A percentile compares a stretch with the other conserved stretches of the same genome.
phyloP scores from a whole-genome alignment of 2,329 filamentous ascomycete genomes.

The Aureobasidium mangrovei region DNA sequence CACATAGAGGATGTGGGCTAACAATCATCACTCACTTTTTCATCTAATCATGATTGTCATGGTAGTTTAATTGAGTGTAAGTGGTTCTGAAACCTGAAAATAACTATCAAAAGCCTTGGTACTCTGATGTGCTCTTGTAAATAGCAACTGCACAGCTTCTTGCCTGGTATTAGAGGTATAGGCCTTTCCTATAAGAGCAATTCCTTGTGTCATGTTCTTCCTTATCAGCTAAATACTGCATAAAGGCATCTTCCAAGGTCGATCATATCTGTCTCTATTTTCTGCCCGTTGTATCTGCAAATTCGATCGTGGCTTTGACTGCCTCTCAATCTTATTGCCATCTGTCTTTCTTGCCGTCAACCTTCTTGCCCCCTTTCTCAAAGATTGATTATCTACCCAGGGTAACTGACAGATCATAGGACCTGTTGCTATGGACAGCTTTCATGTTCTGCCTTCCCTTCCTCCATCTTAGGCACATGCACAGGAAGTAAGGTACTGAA shows the following conservation, averaged over 20 bases:
- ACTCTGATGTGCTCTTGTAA: neutral
- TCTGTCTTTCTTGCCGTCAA: neutral
- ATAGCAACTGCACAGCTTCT: neutral
- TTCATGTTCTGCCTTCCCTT: neutral
- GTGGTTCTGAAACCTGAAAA: neutral
- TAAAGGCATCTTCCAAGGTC: neutral
- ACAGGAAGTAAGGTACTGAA: neutral
- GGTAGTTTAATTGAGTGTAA: neutral
- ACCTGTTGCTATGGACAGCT: neutral
- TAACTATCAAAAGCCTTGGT: neutral
- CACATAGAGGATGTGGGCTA: neutral
- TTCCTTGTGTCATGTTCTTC: neutral
- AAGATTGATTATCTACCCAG: neutral
- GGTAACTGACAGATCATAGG: neutral
- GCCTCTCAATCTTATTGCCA: neutral
- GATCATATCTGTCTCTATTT: neutral
- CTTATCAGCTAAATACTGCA: neutral
- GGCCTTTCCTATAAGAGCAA: neutral
- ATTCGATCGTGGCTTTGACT: neutral
- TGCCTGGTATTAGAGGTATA: neutral
- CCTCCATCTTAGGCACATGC: neutral
- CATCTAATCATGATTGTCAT: neutral
- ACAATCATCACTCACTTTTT: neutral
- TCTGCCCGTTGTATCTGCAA: neutral
- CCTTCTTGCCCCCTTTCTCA: neutral